Conservation (phyloP, 1,284 basidiomycete genomes). For the Ganoderma boninense region DNA sequence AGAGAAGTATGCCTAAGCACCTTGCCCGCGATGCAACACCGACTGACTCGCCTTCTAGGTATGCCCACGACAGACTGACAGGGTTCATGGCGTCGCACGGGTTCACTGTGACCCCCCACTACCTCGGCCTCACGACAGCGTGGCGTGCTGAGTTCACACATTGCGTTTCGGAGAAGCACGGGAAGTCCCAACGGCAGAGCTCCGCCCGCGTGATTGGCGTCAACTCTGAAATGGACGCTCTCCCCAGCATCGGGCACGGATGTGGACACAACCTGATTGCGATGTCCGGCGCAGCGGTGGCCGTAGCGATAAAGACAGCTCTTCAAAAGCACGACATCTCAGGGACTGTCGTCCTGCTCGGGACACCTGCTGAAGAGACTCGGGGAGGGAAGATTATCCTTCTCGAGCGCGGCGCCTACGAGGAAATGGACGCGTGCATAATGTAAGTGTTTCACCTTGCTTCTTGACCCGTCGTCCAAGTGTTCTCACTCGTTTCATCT, state of each 20-base stretch:
- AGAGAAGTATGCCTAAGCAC: constrained; percentile 40
- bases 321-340: constrained; percentile 69
- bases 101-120: constrained; percentile 64
- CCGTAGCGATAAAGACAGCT: constrained; percentile 75
- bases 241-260: constrained; percentile 71
- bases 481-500: not conserved
- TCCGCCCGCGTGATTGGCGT: constrained; percentile 68
- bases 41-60: constrained; percentile 31
- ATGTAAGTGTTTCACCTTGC: constrained; percentile 56
- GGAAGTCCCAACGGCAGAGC: not conserved
- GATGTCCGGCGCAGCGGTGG: constrained; percentile 78
- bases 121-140: constrained; percentile 68
- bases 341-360: constrained; percentile 80
- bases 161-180: constrained; percentile 4
- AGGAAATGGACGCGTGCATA: constrained; percentile 79
- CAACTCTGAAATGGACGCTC: constrained; percentile 79
- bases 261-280: constrained; percentile 91
- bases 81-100: constrained; percentile 54
- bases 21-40: not conserved
- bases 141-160: constrained; percentile 71
- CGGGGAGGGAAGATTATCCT: constrained; percentile 83
- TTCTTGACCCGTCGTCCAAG: not conserved
- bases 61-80: constrained; percentile 48
- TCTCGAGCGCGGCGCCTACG: constrained; percentile 76
- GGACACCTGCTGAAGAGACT: constrained; percentile 88